phyloP scores from a whole-genome alignment of 2,329 filamentous ascomycete genomes.

The Verruconis gallopava region DNA sequence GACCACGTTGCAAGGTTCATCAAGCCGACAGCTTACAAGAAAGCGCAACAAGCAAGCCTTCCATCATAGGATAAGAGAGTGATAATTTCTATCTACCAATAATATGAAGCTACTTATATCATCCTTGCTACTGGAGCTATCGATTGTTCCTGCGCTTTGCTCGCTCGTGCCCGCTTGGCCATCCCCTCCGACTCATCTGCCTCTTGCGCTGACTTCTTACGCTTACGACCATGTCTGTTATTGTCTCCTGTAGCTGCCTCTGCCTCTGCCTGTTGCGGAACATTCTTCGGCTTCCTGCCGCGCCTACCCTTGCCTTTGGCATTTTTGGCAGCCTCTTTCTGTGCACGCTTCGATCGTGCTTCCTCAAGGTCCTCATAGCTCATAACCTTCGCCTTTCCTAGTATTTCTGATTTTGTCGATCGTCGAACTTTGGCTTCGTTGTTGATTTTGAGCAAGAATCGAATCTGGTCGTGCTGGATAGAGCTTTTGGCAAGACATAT shows the following conservation, averaged over 20 bases:
- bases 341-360: constrained; percentile 13
- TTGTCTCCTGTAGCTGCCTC: neutral
- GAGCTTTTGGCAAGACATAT: constrained; percentile 13
- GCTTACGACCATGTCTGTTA: constrained; percentile 2
- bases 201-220: constrained; percentile 2
- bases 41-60: too few relatives aligned
- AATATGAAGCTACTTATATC: neutral
- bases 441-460: constrained; percentile 16
- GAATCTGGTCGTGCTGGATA: constrained; percentile 16
- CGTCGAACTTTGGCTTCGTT: constrained; percentile 17
- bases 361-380: constrained; percentile 16
- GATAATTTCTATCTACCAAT: neutral
- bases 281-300: neutral
- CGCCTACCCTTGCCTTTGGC: constrained; percentile 20
- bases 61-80: neutral
- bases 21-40: too few relatives aligned
- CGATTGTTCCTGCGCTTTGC: neutral
- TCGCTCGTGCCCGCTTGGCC: neutral
- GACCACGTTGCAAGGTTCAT: too few relatives aligned
- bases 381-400: constrained; percentile 17
- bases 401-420: constrained; percentile 15
- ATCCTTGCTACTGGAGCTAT: constrained; percentile 4
- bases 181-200: constrained; percentile 6
- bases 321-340: constrained; percentile 13
- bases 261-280: constrained; percentile 7